A percentile compares a stretch with the other conserved stretches of the same genome.
Conservation (phyloP, 371 early-diverging fungal genomes). For the Lichtheimia ramosa region DNA sequence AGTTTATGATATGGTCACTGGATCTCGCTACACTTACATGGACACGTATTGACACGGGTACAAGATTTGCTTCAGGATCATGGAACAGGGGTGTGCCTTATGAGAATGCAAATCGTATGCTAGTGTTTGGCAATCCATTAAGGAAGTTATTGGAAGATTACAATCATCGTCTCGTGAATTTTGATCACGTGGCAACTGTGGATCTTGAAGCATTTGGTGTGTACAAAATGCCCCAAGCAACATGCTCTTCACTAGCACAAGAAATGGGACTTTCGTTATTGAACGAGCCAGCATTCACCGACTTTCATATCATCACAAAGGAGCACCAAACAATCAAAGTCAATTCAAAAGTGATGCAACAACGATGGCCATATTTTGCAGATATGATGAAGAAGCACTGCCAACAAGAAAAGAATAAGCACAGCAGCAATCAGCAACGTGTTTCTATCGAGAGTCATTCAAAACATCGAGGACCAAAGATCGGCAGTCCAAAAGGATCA, state of each 20-base stretch:
- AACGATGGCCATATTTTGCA: slow-evolving; percentile 66
- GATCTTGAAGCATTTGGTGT: slow-evolving; percentile 66
- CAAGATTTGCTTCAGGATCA: slow-evolving; percentile 61
- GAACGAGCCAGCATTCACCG: slow-evolving; percentile 53
- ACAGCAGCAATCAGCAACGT: not conserved
- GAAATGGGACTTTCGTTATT: slow-evolving; percentile 57
- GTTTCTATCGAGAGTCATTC: not conserved
- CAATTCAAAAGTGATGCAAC: slow-evolving; percentile 60
- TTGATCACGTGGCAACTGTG: slow-evolving; percentile 55
- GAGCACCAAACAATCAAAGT: slow-evolving; percentile 57
- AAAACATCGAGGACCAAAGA: slow-evolving; percentile 5
- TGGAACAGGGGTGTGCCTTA: slow-evolving; percentile 80
- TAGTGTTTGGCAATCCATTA: slow-evolving; percentile 68
- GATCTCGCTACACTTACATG: slow-evolving; percentile 65
- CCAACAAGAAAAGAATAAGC: not conserved
- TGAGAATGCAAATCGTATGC: slow-evolving; percentile 51
- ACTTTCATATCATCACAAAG: slow-evolving; percentile 50
- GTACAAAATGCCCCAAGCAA: slow-evolving; percentile 33
- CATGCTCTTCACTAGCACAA: slow-evolving; percentile 32
- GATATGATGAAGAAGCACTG: slow-evolving; percentile 34
- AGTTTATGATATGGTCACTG: slow-evolving; percentile 72
- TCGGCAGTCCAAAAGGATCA: slow-evolving; percentile 5
- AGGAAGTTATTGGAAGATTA: slow-evolving; percentile 70
- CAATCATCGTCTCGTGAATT: slow-evolving; percentile 64
- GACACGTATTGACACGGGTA: slow-evolving; percentile 67